phyloP scores from a whole-genome alignment of 805 yeast genomes.

The Danielia reshetovae region DNA sequence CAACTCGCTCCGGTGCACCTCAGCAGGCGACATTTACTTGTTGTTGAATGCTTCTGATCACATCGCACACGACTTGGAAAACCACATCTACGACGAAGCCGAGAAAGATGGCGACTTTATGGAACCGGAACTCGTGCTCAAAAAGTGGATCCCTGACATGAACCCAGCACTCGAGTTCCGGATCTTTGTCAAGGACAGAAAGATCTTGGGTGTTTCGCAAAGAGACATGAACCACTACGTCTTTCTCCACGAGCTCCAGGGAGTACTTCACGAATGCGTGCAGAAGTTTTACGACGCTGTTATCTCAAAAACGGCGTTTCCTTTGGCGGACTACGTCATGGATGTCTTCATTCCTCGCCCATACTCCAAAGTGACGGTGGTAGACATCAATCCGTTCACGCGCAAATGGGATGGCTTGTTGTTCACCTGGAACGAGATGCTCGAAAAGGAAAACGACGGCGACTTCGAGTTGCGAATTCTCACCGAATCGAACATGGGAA shows the following conservation, averaged over 20 bases:
- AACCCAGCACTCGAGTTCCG: conserved; percentile 93
- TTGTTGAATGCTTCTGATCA: conserved; percentile 85
- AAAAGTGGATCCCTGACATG: conserved; percentile 70
- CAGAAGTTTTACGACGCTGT: conserved; percentile 51
- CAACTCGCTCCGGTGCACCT: conserved; percentile 67
- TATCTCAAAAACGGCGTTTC: conserved; percentile 22
- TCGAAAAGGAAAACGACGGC: conserved; percentile 26
- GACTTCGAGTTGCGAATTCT: conserved; percentile 61
- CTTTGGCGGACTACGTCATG: conserved; percentile 48
- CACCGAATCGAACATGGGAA: conserved; percentile 61
- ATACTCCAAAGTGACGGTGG: conserved; percentile 55
- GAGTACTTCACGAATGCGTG: conserved; percentile 45
- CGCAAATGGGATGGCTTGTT: conserved; percentile 74
- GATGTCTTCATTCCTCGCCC: conserved; percentile 86
- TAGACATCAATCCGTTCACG: conserved; percentile 86
- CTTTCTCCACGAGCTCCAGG: conserved; percentile 53
- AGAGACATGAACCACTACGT: conserved; percentile 82
- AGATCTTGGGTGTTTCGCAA: conserved; percentile 73
- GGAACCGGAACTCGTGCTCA: conserved; percentile 63
- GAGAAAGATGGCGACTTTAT: conserved; percentile 18
- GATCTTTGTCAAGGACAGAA: conserved; percentile 65
- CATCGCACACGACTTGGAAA: conserved; percentile 74
- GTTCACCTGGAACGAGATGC: conserved; percentile 81
- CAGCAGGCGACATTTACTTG: conserved; percentile 72
- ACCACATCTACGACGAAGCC: conserved; percentile 56